Percentiles rank a stretch among this genome's conserved stretches.
Conservation (phyloP, 225 moss, liverwort and hornwort species). For the Physcomitrium patens region DNA sequence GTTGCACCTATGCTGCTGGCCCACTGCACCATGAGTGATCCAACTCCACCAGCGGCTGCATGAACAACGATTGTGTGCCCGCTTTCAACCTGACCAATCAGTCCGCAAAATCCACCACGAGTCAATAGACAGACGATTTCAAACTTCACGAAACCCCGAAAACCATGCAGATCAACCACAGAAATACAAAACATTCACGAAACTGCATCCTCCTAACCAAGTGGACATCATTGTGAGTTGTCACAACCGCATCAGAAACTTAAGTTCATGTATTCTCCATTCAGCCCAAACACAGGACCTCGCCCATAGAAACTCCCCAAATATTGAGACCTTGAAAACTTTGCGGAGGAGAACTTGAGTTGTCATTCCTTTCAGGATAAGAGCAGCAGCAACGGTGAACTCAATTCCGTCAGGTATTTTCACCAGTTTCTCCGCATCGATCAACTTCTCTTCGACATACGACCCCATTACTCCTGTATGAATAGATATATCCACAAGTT, state of each 20-base stretch:
- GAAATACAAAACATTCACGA: too few relatives aligned
- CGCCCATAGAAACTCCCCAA: too few relatives aligned
- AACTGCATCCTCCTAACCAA: too few relatives aligned
- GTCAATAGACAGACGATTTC: not conserved
- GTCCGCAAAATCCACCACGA: not conserved
- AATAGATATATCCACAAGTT: conserved; percentile 17
- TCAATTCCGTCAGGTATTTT: conserved; percentile 68
- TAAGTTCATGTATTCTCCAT: too few relatives aligned
- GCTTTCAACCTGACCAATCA: conserved; percentile 60
- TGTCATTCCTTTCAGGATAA: conserved; percentile 77
- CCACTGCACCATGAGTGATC: conserved; percentile 85
- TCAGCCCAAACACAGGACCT: too few relatives aligned
- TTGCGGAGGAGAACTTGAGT: conserved; percentile 59
- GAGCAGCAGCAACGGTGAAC: conserved; percentile 67
- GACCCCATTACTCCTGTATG: conserved; percentile 57
- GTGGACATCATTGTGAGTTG: too few relatives aligned
- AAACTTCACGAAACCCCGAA: not conserved
- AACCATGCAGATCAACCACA: not conserved
- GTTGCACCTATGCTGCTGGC: conserved; percentile 72
- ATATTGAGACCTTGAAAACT: conserved; percentile 55
- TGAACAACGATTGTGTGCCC: conserved; percentile 77
- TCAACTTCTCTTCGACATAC: conserved; percentile 70
- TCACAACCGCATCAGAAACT: too few relatives aligned
- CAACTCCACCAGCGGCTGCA: conserved; percentile 89
- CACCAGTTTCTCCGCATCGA: conserved; percentile 56